phyloP scores from a whole-genome alignment of 1,284 basidiomycete genomes.

The Neonothopanus nambi region DNA sequence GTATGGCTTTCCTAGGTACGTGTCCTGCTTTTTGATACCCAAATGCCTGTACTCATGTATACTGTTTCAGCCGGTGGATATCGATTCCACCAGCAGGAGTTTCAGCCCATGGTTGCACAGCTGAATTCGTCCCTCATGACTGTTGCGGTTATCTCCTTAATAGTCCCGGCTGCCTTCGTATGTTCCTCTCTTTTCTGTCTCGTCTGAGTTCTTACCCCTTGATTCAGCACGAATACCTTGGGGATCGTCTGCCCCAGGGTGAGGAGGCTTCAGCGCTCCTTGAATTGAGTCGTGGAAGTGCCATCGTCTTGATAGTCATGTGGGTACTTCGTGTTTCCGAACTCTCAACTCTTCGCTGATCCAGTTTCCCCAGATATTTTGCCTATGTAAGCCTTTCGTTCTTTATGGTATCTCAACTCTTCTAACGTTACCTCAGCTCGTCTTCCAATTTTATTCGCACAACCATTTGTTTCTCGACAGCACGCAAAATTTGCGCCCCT shows the following conservation, averaged over 20 bases:
- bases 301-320: constrained; percentile 57
- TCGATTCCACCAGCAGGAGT: constrained; percentile 64
- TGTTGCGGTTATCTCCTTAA: constrained; percentile 56
- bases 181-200: constrained; percentile 24
- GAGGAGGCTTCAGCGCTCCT: constrained; percentile 39
- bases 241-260: constrained; percentile 34
- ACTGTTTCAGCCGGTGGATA: constrained; percentile 49
- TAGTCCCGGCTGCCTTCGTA: constrained; percentile 65
- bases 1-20: constrained; percentile 54
- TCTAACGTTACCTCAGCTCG: constrained; percentile 32
- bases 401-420: not conserved
- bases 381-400: constrained; percentile 30
- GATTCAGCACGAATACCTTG: constrained; percentile 40
- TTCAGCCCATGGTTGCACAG: constrained; percentile 62
- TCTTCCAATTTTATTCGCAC: constrained; percentile 64
- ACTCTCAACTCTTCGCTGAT: not conserved
- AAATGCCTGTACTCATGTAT: constrained; percentile 5
- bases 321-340: constrained; percentile 34
- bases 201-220: not conserved
- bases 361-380: constrained; percentile 28
- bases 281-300: constrained; percentile 45
- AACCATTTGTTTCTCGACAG: constrained; percentile 57
- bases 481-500: constrained; percentile 25
- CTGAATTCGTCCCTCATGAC: constrained; percentile 65
- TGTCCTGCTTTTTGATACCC: not conserved